Evolutionary conservation across 1,284 basidiomycete species (phyloP).

Genomic region (Malassezia pachydermatis): DNA sequence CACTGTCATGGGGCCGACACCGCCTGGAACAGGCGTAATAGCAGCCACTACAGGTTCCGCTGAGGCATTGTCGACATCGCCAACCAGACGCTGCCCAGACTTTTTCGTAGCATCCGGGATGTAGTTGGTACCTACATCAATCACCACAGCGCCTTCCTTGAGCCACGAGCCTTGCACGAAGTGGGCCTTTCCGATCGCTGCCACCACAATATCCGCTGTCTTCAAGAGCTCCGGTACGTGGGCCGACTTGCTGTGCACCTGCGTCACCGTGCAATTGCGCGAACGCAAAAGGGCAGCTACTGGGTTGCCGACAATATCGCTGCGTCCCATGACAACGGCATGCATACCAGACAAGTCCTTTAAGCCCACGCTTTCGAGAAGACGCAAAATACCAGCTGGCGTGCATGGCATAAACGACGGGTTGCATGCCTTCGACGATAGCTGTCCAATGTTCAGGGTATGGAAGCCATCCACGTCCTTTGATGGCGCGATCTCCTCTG

Average conservation of each 20-base stretch:
- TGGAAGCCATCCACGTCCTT: slow-evolving; percentile 99
- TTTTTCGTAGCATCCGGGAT: slow-evolving; percentile 75
- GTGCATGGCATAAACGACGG: slow-evolving; percentile 94
- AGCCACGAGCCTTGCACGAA: slow-evolving; percentile 89
- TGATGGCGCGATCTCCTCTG: slow-evolving; percentile 81
- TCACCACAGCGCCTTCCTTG: slow-evolving; percentile 67
- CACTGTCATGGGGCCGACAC: slow-evolving; percentile 98
- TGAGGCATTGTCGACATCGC: slow-evolving; percentile 79
- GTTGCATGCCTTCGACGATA: slow-evolving; percentile 77
- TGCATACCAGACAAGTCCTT: slow-evolving; percentile 53
- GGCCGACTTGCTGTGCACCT: slow-evolving; percentile 84
- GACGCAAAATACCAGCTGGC: slow-evolving; percentile 78
- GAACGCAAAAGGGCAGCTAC: slow-evolving; percentile 81
- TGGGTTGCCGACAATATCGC: slow-evolving; percentile 95
- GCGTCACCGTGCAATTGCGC: slow-evolving; percentile 89
- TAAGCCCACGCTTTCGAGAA: slow-evolving; percentile 75
- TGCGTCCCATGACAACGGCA: slow-evolving; percentile 87
- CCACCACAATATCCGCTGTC: slow-evolving; percentile 80
- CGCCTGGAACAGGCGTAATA: slow-evolving; percentile 88
- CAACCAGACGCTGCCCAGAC: slow-evolving; percentile 87
- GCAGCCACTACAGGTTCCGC: slow-evolving; percentile 68
- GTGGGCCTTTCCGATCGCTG: slow-evolving; percentile 83
- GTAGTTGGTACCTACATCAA: slow-evolving; percentile 84
- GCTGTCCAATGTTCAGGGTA: slow-evolving; percentile 93
- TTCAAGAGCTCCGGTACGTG: slow-evolving; percentile 64